phyloP scores from a whole-genome alignment of 345 rosid genomes.

The Aquilaria malaccensis region DNA sequence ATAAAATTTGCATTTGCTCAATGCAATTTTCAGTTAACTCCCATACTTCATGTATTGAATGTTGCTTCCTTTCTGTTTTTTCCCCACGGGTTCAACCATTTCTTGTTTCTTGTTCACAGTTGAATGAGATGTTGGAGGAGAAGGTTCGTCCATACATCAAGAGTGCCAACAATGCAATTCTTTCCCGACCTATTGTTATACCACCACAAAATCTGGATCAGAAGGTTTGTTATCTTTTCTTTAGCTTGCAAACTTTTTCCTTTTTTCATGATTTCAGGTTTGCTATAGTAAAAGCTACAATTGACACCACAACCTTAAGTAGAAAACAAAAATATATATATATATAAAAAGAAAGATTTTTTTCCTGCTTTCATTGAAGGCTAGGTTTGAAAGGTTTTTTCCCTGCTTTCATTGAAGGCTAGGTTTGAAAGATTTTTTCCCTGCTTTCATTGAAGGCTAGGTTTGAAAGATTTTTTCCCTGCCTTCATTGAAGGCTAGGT shows the following conservation, averaged over 20 bases:
- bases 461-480: too few relatives aligned
- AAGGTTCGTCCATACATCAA: constrained; percentile 68
- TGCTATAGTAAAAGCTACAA: too few relatives aligned
- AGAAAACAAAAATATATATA: too few relatives aligned
- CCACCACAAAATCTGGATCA: constrained; percentile 39
- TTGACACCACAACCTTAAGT: too few relatives aligned
- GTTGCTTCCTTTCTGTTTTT: background rate
- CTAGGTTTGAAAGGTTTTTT: too few relatives aligned
- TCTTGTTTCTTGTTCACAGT: constrained; percentile 29
- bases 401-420: too few relatives aligned
- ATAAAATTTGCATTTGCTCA: background rate
- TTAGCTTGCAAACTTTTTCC: background rate
- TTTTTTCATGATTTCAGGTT: too few relatives aligned
- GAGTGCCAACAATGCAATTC: constrained; percentile 38
- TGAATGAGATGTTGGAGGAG: constrained; percentile 78
- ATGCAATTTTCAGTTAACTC: constrained; percentile 1
- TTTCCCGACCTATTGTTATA: constrained; percentile 55
- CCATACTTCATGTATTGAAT: background rate
- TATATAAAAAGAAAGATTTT: too few relatives aligned
- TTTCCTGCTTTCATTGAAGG: too few relatives aligned
- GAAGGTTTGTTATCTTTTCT: constrained; percentile 23
- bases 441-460: too few relatives aligned
- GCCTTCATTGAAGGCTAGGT: too few relatives aligned
- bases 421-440: too few relatives aligned
- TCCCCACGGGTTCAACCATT: background rate